A percentile compares a stretch with the other conserved stretches of the same genome.
Evolutionary conservation across 257 asterid species (phyloP).

Genomic region (Anisodus tanguticus): DNA sequence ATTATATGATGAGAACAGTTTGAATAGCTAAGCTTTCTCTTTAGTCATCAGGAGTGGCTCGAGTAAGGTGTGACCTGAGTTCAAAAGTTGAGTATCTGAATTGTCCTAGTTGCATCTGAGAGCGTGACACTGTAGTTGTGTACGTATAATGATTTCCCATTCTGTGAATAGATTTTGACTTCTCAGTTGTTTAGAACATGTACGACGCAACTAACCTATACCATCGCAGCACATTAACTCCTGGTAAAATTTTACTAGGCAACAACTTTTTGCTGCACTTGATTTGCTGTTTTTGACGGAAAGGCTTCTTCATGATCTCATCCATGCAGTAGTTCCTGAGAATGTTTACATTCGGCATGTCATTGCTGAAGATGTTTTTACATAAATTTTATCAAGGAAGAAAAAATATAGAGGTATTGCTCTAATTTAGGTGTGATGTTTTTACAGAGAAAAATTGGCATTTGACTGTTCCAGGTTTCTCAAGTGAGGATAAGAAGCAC

Average conservation of each 20-base stretch:
- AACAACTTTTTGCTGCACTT: slow-evolving; percentile 14
- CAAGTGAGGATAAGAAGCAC: slow-evolving; percentile 70
- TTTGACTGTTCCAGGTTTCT: slow-evolving; percentile 83
- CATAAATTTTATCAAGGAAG: neutral
- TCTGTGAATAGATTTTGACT: neutral
- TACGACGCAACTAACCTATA: neutral
- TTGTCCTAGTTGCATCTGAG: neutral
- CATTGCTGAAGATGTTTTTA: neutral
- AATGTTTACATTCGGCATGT: neutral
- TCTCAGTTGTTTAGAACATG: slow-evolving; percentile 8
- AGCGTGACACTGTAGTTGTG: neutral
- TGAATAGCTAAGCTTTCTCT: slow-evolving; percentile 1
- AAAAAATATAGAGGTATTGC: neutral
- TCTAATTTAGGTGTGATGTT: slow-evolving; percentile 18
- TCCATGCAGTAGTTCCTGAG: neutral
- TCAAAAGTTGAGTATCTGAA: slow-evolving; percentile 15
- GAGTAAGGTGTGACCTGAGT: neutral
- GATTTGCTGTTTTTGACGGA: neutral
- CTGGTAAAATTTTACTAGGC: neutral
- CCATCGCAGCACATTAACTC: neutral
- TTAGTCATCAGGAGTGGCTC: neutral
- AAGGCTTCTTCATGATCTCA: slow-evolving; percentile 21
- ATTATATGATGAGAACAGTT: neutral
- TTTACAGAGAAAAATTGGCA: slow-evolving; percentile 88
- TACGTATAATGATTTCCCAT: neutral